Conservation (phyloP, 345 rosid species). For the Ailanthus altissimus region DNA sequence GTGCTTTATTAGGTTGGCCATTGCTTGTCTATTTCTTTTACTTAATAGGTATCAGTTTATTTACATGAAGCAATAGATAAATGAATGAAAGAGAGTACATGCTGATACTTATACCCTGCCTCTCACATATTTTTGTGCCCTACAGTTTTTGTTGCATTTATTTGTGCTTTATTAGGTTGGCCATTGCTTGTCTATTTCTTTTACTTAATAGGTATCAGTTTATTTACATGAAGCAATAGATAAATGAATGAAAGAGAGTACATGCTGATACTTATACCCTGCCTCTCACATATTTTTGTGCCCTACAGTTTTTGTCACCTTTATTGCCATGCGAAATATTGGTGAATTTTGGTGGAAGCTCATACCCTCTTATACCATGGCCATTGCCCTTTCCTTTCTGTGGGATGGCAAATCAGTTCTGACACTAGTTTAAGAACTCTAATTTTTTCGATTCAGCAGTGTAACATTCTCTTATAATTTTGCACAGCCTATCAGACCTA, state of each 20-base stretch:
- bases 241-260: constrained; percentile 8
- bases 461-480: neutral
- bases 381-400: neutral
- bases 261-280: neutral
- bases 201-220: neutral
- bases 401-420: neutral
- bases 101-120: neutral
- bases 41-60: neutral
- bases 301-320: neutral
- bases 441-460: constrained; percentile 1
- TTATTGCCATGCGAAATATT: neutral
- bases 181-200: neutral
- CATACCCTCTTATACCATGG: neutral
- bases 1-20: neutral
- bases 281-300: neutral
- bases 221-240: neutral
- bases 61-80: neutral
- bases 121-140: neutral
- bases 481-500: neutral
- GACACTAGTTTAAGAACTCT: neutral
- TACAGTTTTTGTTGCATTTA: neutral
- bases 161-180: neutral
- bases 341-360: neutral
- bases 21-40: neutral
- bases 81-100: constrained; percentile 7